Percentiles rank a stretch among this genome's conserved stretches.
These are phyloP conservation scores for Pichia manshurica DNA, from an alignment of 805 yeast species.

Conservation along the genomic window DNA sequence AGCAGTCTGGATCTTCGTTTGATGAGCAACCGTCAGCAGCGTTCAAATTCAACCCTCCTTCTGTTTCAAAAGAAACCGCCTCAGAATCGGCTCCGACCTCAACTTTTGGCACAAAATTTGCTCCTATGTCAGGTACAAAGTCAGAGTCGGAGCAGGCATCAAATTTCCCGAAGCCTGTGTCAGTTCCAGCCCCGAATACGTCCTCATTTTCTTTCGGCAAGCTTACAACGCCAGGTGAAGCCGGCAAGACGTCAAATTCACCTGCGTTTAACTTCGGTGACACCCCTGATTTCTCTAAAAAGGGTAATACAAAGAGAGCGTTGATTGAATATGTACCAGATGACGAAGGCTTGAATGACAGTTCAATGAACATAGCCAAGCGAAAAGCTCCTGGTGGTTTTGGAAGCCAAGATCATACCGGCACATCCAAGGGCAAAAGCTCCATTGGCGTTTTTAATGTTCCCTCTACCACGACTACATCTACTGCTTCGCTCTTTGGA, in stretches of 20 bases:
- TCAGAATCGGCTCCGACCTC: neutral
- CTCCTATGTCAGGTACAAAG: neutral
- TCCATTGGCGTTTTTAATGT: too few species aligned
- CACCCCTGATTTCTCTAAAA: neutral
- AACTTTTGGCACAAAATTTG: neutral
- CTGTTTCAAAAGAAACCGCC: neutral
- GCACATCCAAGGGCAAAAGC: too few species aligned
- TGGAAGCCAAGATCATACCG: too few species aligned
- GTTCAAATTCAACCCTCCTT: neutral
- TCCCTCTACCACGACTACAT: too few species aligned
- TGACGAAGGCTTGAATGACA: conserved; percentile 1
- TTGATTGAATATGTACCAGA: conserved; percentile 1
- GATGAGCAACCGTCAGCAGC: conserved; percentile 7
- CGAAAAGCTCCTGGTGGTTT: neutral
- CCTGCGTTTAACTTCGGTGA: neutral
- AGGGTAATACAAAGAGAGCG: neutral
- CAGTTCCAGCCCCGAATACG: too few species aligned
- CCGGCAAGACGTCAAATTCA: neutral
- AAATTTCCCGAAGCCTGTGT: neutral
- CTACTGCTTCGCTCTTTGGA: too few species aligned
- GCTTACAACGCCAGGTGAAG: neutral
- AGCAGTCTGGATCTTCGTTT: neutral
- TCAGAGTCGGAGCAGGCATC: neutral
- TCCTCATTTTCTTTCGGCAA: neutral
- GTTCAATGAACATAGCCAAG: neutral